Base-by-base conservation (phyloP, 108 stramenopile genomes). In the Licmophora abbreviata region DNA sequence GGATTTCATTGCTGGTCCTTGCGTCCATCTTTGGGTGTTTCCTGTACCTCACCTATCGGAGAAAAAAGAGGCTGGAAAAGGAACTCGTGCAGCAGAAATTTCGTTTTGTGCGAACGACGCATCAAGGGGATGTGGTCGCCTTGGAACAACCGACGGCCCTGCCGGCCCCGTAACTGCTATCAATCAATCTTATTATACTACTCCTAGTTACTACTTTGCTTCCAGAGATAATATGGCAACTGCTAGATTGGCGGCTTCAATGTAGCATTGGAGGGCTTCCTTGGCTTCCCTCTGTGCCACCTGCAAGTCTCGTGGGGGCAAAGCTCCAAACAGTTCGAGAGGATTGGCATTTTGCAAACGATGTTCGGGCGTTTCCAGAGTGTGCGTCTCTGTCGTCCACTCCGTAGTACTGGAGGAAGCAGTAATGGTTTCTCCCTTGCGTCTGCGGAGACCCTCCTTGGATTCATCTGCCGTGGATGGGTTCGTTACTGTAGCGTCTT, bases 201-300 rank as follows among this genome's bases (percentile, higher is more conserved):
- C n/a, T n/a, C n/a, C n/a, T n/a, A n/a, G n/a, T n/a, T n/a, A n/a
- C n/a, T n/a, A n/a, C n/a, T 44, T 18, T 15, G 12, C 17, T 44
- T 8, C 17, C 32, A 64, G 18, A 33, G 25, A 12, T 44, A 69
- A 29, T 28, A 76, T 66, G 31, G 10, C 36, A 15, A 50, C 65
- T 1, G 60, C 74, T 28, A 46, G 29, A 31, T 63, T 76, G 21
- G 74, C 74, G 0, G 74, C 74, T 45, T 67, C 38, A n/a, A 76
- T 54, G 33, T 76, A 76, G 12, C 18, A 20, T 18, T 54, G 50
- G 17, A 76, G 25, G n/a, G 65, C 64, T 15, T 36, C 40, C 51
- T 63, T 62, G 32, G 74, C 74, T 18, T 76, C 14, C 7, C 30
- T 42, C 30, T 76, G 74, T 20, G 74, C 64, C 14, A 49, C n/a